Base-by-base conservation (phyloP, 2,329 filamentous ascomycete genomes). In the Hyphodiscus sp. region DNA sequence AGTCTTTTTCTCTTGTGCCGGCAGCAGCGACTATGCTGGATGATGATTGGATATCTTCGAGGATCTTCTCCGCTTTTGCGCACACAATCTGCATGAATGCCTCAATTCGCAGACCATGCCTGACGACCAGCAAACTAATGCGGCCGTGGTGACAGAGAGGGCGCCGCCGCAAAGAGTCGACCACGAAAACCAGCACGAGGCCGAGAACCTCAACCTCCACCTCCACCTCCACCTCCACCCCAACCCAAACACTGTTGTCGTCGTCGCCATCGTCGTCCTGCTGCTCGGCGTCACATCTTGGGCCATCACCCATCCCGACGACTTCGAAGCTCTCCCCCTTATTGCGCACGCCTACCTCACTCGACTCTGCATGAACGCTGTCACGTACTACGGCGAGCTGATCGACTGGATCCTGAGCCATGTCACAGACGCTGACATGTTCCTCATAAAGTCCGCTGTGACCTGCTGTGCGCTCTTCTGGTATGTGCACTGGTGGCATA, bases 401-500 rank as follows among this genome's bases (percentile, higher is more conserved):
- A 55, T 65, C 56, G 63, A 62, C 57, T 67, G 65, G 67, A 49
- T 65, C 49, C 57, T 64, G 58, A 60, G 62, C 55, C 62, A 69
- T 69, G 67, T 62, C 59, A 64, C 58, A 41, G 62, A 64, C 23
- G 51, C 55, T 46, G 61, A 67, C 49, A 69, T 68, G 65, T 63
- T 65, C 58, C 54, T 65, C 41, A 55, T 68, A 42, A 67, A 69
- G 62, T 65, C 62, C 38, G 55, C 61, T 52, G 65, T 65, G 59
- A 69, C 67, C 29, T 65, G 60, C 50, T 52, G 57, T 52, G 67
- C 68, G 3, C 59, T 68, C 4, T 54, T 62, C 53, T 69, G 68
- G 67, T 66, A 29, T 16, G 55, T 56, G 50, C 61, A 41, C 16
- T 52, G 52, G 41, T 52, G 52, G 41, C 23, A 45, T 45, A 13